These are phyloP conservation scores for Amesomyces nigricolor DNA, from an alignment of 2,329 filamentous ascomycete species.

Conservation along the genomic window DNA sequence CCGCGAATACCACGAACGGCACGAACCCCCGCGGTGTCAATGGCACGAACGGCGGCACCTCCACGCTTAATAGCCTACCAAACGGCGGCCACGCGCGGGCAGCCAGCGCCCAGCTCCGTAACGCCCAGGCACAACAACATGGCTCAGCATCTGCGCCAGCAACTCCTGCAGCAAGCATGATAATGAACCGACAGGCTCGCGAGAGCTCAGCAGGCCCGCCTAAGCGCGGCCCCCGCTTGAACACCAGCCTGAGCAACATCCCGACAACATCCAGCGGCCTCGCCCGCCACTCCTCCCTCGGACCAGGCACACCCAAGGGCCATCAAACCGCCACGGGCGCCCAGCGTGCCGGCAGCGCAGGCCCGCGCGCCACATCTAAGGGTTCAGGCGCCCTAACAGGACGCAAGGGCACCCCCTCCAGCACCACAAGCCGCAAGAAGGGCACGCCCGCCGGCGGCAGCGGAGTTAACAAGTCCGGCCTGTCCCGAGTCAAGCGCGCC, in stretches of 20 bases:
- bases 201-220: conserved; percentile 55
- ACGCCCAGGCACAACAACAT: conserved; percentile 44
- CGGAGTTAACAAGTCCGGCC: conserved; percentile 49
- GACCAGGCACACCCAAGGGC: conserved; percentile 56
- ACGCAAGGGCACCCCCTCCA: conserved; percentile 45
- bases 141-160: conserved; percentile 53
- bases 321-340: conserved; percentile 26
- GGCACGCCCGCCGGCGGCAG: conserved; percentile 31
- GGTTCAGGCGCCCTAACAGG: conserved; percentile 34
- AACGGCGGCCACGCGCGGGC: conserved; percentile 41
- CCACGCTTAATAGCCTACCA: conserved; percentile 35
- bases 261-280: conserved; percentile 52
- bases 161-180: conserved; percentile 56
- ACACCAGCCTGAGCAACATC: conserved; percentile 41
- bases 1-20: conserved; percentile 42
- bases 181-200: conserved; percentile 51
- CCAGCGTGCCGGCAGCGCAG: conserved; percentile 50
- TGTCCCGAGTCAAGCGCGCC: conserved; percentile 57
- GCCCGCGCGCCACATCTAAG: conserved; percentile 50
- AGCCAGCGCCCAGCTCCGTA: conserved; percentile 44
- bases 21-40: conserved; percentile 40
- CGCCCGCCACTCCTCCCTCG: conserved; percentile 57
- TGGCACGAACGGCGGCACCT: conserved; percentile 35
- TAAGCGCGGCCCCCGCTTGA: conserved; percentile 49
- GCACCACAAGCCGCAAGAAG: conserved; percentile 42